Base-by-base conservation (phyloP, 2,329 filamentous ascomycete species). In the Cladosporium sp. region DNA sequence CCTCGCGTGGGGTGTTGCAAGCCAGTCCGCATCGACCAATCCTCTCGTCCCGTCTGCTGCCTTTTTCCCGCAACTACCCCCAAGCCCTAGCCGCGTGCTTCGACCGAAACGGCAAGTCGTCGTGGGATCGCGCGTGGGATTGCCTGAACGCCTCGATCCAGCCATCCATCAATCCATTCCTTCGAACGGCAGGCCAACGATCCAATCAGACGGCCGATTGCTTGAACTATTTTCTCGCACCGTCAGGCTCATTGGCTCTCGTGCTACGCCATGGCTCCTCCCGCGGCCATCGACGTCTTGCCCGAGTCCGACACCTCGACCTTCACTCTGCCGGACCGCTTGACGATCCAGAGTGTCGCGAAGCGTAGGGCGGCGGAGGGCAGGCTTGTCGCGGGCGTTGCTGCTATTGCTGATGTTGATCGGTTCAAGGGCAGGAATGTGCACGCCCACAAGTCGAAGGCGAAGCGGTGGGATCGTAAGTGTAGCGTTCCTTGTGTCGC, bases 391-490 rank as follows among this genome's bases (percentile, higher is more conserved):
- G 87, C 84, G 14, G 86, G 86, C 35, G 80, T 89, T 43, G 92
- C 91, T 32, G 87, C 89, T 9, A 78, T 80, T 46, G 85, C 86
- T 2, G 84, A 85, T 69, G 88, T 87, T 68, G 86, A 91, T 62
- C 83, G 87, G 75, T 96, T 95, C 72, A 93, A 93, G 72, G 83
- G 83, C 49, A 54, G 61, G 37, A 77, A 82, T 51, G 84, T 71
- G 57, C 72, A 82, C 67, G 63, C 70, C 31, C 69, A 75, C 59
- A 91, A 92, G 66, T 86, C 87, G 3, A 85, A 84, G 65, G 87
- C 92, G 3, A 89, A 85, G 69, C 76, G 83, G 68, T 96, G 88
- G 86, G 87, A 95, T 66, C 80, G 89, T 95, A 74, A 74, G 87
- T 82, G 43, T 14, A n/a, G n/a, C n/a, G 35, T n/a, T n/a, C 3